phyloP scores from a whole-genome alignment of 345 rosid species.

The Atalantia buxifolia region DNA sequence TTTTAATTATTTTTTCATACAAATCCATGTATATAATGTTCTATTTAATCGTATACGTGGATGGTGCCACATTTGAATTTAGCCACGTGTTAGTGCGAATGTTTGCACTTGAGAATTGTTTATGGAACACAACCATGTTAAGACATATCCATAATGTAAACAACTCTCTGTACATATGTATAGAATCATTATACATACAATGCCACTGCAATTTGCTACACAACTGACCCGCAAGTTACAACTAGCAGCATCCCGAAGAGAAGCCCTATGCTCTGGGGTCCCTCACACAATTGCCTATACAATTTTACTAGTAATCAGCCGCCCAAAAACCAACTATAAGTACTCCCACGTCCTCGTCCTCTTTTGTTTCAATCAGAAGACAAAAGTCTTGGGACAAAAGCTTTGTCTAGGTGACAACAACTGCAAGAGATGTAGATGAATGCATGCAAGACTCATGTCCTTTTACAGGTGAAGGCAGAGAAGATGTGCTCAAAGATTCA shows the following conservation, averaged over 20 bases:
- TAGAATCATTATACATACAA: neutral
- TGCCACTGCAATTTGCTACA: neutral
- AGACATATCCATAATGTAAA: too few relatives aligned
- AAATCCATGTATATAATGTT: neutral
- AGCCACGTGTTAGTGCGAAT: fast-evolving
- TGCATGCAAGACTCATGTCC: slow-evolving; percentile 10
- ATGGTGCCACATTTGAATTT: too few relatives aligned
- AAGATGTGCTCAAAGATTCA: neutral
- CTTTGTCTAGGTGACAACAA: slow-evolving; percentile 6
- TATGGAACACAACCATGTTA: too few relatives aligned
- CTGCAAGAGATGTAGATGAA: slow-evolving; percentile 1
- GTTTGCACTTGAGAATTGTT: neutral
- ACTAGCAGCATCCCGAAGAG: neutral
- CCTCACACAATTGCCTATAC: neutral
- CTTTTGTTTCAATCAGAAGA: neutral
- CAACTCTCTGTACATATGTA: too few relatives aligned
- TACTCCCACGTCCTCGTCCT: neutral
- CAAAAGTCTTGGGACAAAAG: too few relatives aligned
- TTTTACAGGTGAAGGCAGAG: slow-evolving; percentile 1
- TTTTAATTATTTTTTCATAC: neutral
- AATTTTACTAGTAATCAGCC: too few relatives aligned
- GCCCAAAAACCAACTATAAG: too few relatives aligned
- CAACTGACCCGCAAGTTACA: neutral
- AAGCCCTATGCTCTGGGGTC: neutral
- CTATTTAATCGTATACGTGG: neutral